Conservation (phyloP, 2,329 filamentous ascomycete genomes). For the Aureobasidium sp. region DNA sequence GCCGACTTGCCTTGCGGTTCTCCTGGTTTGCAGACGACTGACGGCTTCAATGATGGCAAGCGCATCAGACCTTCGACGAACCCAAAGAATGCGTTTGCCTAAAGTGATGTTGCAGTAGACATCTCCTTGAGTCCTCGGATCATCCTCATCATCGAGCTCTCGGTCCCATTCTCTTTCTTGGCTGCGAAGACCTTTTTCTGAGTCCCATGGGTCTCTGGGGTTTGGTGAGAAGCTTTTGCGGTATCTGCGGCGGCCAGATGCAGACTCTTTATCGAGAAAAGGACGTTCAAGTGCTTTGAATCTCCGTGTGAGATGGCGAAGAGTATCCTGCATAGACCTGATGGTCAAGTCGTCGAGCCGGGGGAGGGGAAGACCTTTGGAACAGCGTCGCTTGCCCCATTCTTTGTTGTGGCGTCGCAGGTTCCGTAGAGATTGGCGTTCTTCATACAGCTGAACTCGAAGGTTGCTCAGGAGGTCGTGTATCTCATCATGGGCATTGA, state of each 20-base stretch:
- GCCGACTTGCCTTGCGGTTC: conserved; percentile 31
- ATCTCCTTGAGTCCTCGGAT: conserved; percentile 25
- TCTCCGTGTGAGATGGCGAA: conserved; percentile 31
- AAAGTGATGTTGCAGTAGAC: conserved; percentile 32
- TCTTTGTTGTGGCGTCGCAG: conserved; percentile 22
- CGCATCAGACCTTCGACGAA: conserved; percentile 31
- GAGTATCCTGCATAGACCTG: conserved; percentile 30
- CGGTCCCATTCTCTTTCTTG: conserved; percentile 18
- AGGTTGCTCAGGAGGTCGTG: conserved; percentile 35
- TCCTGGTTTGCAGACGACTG: conserved; percentile 32
- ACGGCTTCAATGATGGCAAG: conserved; percentile 31
- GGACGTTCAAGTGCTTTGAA: conserved; percentile 34
- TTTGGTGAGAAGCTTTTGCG: neutral
- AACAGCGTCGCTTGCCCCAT: neutral
- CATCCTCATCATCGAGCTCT: conserved; percentile 28
- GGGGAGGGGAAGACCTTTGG: neutral
- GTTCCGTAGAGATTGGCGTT: conserved; percentile 31
- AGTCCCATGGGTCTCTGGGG: neutral
- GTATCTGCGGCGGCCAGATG: neutral
- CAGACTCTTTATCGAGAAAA: conserved; percentile 27
- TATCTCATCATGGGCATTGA: conserved; percentile 33
- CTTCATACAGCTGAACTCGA: conserved; percentile 36
- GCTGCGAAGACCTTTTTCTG: conserved; percentile 16
- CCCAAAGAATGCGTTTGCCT: conserved; percentile 32
- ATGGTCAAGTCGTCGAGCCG: conserved; percentile 30